These are phyloP conservation scores for Perkinsus olseni DNA, from an alignment of 169 alveolate species.

Conservation along the genomic window DNA sequence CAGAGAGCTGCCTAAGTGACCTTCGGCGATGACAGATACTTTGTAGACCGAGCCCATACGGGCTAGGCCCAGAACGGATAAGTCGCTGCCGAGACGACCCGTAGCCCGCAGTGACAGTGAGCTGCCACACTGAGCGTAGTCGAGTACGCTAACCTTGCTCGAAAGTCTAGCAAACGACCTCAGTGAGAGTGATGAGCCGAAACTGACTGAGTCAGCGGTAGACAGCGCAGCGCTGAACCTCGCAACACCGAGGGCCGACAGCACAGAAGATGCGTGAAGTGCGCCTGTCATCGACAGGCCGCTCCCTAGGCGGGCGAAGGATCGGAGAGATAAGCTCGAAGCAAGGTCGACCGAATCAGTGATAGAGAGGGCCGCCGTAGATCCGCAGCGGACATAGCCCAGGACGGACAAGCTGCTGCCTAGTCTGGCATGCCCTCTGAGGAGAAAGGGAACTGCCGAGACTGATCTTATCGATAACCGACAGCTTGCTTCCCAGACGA, in stretches of 20 bases:
- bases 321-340: not conserved
- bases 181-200: not conserved
- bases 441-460: not conserved
- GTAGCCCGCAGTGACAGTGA: not conserved
- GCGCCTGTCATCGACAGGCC: not conserved
- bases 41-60: not conserved
- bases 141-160: not conserved
- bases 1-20: slow-evolving; percentile 5
- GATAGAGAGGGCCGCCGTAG: not conserved
- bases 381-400: not conserved
- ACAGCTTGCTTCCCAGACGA: not conserved
- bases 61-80: not conserved
- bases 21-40: not conserved
- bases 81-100: not conserved
- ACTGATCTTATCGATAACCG: not conserved
- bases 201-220: not conserved
- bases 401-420: not conserved
- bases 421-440: not conserved
- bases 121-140: not conserved
- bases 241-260: not conserved
- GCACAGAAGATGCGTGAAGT: not conserved
- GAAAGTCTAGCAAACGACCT: not conserved
- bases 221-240: not conserved
- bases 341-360: not conserved
- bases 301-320: slow-evolving; percentile 3